phyloP scores from a whole-genome alignment of 1,139 yeast species.

The Yarrowia galli region DNA sequence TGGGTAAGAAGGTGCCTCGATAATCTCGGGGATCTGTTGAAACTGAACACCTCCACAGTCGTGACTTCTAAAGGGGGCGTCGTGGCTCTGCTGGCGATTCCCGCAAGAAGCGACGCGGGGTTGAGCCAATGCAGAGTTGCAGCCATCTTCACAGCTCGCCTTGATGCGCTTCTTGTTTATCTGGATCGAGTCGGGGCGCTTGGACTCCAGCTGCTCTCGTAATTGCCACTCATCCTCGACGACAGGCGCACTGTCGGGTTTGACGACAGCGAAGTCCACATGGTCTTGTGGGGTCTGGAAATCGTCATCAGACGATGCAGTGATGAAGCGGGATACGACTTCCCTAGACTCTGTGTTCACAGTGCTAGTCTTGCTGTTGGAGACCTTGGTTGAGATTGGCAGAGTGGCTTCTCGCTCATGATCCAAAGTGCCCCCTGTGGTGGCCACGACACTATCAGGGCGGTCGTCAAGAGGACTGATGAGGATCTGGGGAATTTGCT shows the following conservation, averaged over 20 bases:
- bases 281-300: neutral
- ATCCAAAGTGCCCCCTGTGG: neutral
- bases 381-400: neutral
- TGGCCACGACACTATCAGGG: neutral
- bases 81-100: too few relatives aligned
- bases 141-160: neutral
- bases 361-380: neutral
- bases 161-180: neutral
- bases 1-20: neutral
- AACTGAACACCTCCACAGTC: neutral
- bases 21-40: neutral
- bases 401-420: neutral
- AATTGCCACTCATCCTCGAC: neutral
- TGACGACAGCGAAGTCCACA: too few relatives aligned
- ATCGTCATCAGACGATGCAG: neutral
- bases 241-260: too few relatives aligned
- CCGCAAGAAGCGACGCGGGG: neutral
- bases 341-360: neutral
- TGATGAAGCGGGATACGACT: neutral
- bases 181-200: neutral
- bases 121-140: neutral
- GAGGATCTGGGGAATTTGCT: neutral
- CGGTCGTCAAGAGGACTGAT: neutral
- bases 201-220: neutral
- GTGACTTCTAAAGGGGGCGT: neutral